Conservation (phyloP, 106 monocot genomes). For the Gastrodia elata region DNA sequence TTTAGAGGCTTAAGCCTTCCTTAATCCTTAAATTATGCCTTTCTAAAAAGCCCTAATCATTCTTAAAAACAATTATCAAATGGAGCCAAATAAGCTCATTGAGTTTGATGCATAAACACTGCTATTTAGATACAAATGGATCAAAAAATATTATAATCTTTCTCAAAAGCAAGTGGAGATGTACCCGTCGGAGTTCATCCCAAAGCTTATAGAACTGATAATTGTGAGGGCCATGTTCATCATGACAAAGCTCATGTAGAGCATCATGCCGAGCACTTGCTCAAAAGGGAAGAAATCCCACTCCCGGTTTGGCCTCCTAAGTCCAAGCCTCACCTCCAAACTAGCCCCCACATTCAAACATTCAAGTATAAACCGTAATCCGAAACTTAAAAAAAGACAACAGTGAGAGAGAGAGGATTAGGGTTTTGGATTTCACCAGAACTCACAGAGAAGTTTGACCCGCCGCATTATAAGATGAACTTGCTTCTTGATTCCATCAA, state of each 20-base stretch:
- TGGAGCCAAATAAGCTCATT: no score
- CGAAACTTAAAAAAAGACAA: background rate
- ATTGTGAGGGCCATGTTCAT: constrained; percentile 66
- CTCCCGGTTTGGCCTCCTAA: constrained; percentile 55
- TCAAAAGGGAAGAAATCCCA: constrained; percentile 82
- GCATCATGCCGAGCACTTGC: constrained; percentile 90
- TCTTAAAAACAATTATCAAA: no score
- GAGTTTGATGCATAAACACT: background rate
- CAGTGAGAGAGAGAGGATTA: background rate
- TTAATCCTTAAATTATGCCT: no score
- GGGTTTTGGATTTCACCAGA: constrained; percentile 37
- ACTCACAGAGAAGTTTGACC: constrained; percentile 89
- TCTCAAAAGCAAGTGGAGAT: background rate
- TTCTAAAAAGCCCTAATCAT: no score
- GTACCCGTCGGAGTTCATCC: constrained; percentile 87
- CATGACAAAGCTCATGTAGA: constrained; percentile 92
- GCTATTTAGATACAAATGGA: background rate
- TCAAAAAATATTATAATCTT: background rate
- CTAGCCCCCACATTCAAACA: constrained; percentile 72
- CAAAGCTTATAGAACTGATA: constrained; percentile 87
- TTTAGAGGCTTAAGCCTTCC: no score
- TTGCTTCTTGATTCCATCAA: constrained; percentile 72
- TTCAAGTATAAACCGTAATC: constrained; percentile 11
- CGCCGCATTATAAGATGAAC: constrained; percentile 92
- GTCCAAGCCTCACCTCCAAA: constrained; percentile 64